phyloP scores from a whole-genome alignment of 768 basidiomycete genomes.

The Pisolithus orientalis region DNA sequence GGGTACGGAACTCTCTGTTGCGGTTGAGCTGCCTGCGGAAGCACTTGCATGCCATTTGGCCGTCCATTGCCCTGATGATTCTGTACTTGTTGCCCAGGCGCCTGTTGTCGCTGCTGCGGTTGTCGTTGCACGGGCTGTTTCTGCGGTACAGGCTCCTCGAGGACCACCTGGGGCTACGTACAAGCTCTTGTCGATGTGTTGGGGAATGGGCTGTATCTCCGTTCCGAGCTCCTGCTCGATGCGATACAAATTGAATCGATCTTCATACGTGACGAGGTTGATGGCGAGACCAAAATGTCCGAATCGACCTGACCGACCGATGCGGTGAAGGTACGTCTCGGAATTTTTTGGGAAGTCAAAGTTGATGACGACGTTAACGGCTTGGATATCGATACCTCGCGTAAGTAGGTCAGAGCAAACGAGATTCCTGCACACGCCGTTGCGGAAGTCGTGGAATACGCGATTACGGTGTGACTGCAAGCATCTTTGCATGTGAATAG shows the following conservation, averaged over 20 bases:
- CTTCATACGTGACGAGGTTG: conserved; percentile 96
- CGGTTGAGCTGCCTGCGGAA: conserved; percentile 12
- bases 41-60: conserved; percentile 19
- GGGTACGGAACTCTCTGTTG: conserved; percentile 15
- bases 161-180: conserved; percentile 80
- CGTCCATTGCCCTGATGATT: conserved; percentile 19
- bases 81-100: conserved; percentile 18
- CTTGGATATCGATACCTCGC: conserved; percentile 99
- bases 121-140: conserved; percentile 30
- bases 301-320: conserved; percentile 95
- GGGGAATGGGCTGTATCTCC: conserved; percentile 94
- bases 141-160: conserved; percentile 40
- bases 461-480: conserved; percentile 98
- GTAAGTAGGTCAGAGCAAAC: conserved; percentile 98
- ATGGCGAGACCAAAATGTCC: conserved; percentile 97
- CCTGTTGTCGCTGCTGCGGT: conserved; percentile 29
- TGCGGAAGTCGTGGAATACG: conserved; percentile 99
- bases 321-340: conserved; percentile 97
- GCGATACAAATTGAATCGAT: conserved; percentile 94
- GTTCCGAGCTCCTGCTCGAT: conserved; percentile 99
- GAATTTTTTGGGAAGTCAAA: conserved; percentile 99
- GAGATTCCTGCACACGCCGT: conserved; percentile 96
- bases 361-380: conserved; percentile 99
- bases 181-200: conserved; percentile 81
- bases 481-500: conserved; percentile 99